phyloP scores from a whole-genome alignment of 139 green algal genomes.

The Ettlia oleoabundans region DNA sequence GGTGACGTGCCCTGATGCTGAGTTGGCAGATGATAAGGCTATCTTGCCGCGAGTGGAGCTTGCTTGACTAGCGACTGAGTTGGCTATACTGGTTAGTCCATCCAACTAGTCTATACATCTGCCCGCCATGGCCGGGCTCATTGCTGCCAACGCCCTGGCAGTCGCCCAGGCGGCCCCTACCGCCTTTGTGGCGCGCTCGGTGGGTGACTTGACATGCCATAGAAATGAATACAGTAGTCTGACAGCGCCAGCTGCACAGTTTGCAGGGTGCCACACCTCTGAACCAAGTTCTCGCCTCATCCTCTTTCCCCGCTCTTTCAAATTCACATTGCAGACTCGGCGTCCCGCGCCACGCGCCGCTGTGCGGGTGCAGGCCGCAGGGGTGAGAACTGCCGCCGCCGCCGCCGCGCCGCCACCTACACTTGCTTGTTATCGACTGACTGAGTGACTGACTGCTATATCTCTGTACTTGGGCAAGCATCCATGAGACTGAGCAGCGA shows the following conservation, averaged over 20 bases:
- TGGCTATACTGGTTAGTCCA: no score
- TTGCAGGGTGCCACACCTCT: no score
- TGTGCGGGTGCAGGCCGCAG: constrained; percentile 16
- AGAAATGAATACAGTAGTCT: neutral
- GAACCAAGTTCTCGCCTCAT: no score
- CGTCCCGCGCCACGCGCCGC: neutral
- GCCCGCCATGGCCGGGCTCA: neutral
- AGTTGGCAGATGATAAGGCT: no score
- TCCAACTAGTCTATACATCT: no score
- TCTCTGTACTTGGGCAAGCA: no score
- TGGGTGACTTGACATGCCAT: neutral
- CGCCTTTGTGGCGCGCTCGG: neutral
- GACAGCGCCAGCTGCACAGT: neutral
- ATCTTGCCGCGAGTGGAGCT: no score
- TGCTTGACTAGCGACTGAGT: no score
- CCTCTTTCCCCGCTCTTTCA: neutral
- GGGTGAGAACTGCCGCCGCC: constrained; percentile 1
- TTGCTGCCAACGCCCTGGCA: neutral
- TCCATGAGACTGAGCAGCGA: no score
- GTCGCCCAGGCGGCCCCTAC: neutral
- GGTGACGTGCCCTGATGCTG: no score
- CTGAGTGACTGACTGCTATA: no score
- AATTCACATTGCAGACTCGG: neutral
- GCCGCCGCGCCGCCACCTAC: neutral
- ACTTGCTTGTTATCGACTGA: no score